Conservation (phyloP, 352 stramenopile species). For the Pythium oligandrum region DNA sequence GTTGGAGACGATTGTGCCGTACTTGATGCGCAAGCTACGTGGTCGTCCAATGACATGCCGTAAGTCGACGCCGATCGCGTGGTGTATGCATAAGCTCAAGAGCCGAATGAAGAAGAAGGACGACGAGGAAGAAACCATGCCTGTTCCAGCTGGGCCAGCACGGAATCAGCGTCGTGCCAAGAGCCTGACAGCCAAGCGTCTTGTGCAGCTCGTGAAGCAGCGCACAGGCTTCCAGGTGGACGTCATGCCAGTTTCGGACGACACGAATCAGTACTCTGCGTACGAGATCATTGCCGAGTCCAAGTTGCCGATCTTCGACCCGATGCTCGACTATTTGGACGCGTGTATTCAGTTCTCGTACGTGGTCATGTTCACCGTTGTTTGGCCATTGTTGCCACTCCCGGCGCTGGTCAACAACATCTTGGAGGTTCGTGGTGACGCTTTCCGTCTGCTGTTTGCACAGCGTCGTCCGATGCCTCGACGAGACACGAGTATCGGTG, state of each 20-base stretch:
- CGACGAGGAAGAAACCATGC: slow-evolving; percentile 12
- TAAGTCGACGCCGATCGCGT: slow-evolving; percentile 52
- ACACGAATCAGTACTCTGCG: slow-evolving; percentile 83
- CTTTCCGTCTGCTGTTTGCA: slow-evolving; percentile 76
- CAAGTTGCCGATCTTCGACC: slow-evolving; percentile 79
- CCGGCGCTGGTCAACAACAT: slow-evolving; percentile 86
- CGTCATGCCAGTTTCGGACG: slow-evolving; percentile 67
- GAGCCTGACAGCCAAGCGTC: slow-evolving; percentile 58
- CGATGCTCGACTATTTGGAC: slow-evolving; percentile 84
- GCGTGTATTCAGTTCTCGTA: slow-evolving; percentile 89
- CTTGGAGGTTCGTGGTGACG: slow-evolving; percentile 81
- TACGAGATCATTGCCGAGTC: slow-evolving; percentile 84
- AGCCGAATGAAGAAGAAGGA: slow-evolving; percentile 26
- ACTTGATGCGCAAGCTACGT: slow-evolving; percentile 73
- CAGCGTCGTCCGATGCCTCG: slow-evolving; percentile 78
- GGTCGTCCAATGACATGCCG: slow-evolving; percentile 63
- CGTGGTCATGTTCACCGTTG: slow-evolving; percentile 88
- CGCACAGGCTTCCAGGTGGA: slow-evolving; percentile 63
- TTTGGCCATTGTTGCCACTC: slow-evolving; percentile 84
- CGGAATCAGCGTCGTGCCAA: slow-evolving; percentile 10
- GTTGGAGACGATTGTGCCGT: slow-evolving; percentile 83
- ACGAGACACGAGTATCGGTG: slow-evolving; percentile 75
- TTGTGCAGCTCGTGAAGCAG: slow-evolving; percentile 63
- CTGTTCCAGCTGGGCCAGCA: no score
- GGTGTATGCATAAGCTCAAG: slow-evolving; percentile 41